These are phyloP conservation scores for Suillus brevipes DNA, from an alignment of 768 basidiomycete species.

Conservation along the genomic window DNA sequence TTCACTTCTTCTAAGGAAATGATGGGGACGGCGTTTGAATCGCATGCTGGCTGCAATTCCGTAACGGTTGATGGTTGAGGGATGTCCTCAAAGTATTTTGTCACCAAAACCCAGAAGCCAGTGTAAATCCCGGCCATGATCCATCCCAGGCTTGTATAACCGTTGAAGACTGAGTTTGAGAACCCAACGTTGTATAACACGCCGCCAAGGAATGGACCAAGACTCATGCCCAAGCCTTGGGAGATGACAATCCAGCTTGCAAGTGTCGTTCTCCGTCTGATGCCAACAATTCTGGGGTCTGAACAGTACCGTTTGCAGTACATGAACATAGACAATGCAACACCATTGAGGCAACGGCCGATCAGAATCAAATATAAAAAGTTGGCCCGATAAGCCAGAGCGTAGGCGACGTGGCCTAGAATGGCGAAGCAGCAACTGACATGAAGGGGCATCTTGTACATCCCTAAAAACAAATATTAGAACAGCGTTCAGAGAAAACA, in stretches of 20 bases:
- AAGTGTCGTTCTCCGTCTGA: constrained; percentile 61
- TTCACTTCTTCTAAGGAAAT: not conserved
- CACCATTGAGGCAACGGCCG: constrained; percentile 64
- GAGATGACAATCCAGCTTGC: constrained; percentile 66
- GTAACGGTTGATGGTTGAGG: constrained; percentile 20
- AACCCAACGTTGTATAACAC: constrained; percentile 63
- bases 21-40: not conserved
- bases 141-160: constrained; percentile 68
- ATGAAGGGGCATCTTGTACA: constrained; percentile 55
- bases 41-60: constrained; percentile 12
- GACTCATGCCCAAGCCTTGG: constrained; percentile 60
- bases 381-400: constrained; percentile 55
- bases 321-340: constrained; percentile 66
- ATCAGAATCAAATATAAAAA: constrained; percentile 71
- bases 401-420: constrained; percentile 60
- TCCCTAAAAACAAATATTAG: constrained; percentile 33
- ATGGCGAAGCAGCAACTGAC: constrained; percentile 54
- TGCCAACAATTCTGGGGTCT: constrained; percentile 64
- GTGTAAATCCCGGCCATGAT: constrained; percentile 57
- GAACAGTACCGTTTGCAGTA: constrained; percentile 69
- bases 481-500: not conserved
- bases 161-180: constrained; percentile 57
- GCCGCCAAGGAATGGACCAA: constrained; percentile 66
- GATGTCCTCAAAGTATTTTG: constrained; percentile 43
- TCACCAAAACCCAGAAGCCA: constrained; percentile 46